Conservation (phyloP, 2,329 filamentous ascomycete genomes). For the Cladosporium oxysporum region DNA sequence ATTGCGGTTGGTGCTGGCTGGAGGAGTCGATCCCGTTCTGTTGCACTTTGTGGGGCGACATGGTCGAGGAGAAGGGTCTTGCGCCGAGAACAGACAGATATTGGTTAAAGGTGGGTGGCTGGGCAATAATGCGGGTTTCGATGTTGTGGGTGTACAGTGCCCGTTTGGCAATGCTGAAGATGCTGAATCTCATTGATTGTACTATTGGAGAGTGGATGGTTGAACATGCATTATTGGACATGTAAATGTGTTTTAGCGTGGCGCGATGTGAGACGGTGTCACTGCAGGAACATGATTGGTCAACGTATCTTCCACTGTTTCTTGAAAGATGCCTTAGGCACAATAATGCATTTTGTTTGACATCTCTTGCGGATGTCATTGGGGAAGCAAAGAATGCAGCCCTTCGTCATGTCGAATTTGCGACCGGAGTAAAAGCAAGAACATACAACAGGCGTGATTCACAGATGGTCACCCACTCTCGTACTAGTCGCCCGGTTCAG, state of each 20-base stretch:
- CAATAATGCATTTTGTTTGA: too few relatives aligned
- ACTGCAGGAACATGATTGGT: not conserved
- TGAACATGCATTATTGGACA: not conserved
- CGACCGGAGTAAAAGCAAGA: too few relatives aligned
- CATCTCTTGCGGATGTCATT: too few relatives aligned
- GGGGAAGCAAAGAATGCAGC: too few relatives aligned
- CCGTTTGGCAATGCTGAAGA: not conserved
- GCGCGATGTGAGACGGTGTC: not conserved
- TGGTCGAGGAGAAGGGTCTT: not conserved
- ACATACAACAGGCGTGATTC: too few relatives aligned
- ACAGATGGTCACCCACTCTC: too few relatives aligned
- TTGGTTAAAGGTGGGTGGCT: not conserved
- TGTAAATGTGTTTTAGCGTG: not conserved
- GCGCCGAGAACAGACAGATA: not conserved
- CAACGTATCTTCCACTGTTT: not conserved
- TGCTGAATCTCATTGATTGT: not conserved
- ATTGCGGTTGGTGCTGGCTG: not conserved
- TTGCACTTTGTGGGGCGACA: slow-evolving; percentile 1
- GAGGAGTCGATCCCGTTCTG: not conserved
- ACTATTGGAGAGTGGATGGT: not conserved
- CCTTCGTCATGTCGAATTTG: too few relatives aligned
- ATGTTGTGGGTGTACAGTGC: not conserved
- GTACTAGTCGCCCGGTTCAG: too few relatives aligned
- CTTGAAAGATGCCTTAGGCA: not conserved
- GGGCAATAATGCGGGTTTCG: too few relatives aligned